Base-by-base conservation (phyloP, 1,284 basidiomycete species). In the Pseudozyma pruni region DNA sequence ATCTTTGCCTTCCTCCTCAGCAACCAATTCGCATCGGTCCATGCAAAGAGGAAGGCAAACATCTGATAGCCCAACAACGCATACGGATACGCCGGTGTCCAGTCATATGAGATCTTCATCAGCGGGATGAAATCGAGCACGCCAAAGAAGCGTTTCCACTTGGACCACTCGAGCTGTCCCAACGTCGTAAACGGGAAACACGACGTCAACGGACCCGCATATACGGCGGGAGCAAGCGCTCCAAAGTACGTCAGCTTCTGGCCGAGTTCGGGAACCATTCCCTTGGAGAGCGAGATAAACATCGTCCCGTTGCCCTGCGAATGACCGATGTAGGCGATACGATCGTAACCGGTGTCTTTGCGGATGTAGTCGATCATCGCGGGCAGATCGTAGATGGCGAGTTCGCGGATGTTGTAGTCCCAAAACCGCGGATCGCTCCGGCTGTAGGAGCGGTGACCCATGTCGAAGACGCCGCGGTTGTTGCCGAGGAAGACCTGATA, bases 401-500 rank as follows among this genome's bases (percentile, higher is more conserved):
- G 79, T 61, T 88, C 87, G 10, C 86, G 83, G 56, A 88, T 88
- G 40, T 87, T 88, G 85, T 87, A 88, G 78, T 88, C 87, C 87
- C 87, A 89, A 75, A 88, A 88, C 4, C 86, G 81, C 9, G 87
- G 87, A 72, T 88, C 87, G 50, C 81, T 82, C 20, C 86, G 78
- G 19, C 79, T 83, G 57, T 86, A 84, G 38, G 76, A 83, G 17
- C 84, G 76, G 73, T 89, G 88, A 8, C 88, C 87, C 87, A 88
- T 88, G 61, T 86, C 86, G 70, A 88, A 88, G 2, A 88, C 86
- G 22, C 86, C 87, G 22, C 88, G 83, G 13, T 85, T 87, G 78
- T 89, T 89, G 31, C 87, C 87, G 9, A 88, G 82, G 71, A 87
- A 88, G n/a, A 88, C 87, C 68, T 88, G 86, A 74, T 88, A 88